A percentile compares a stretch with the other conserved stretches of the same genome.
Evolutionary conservation across 1,139 yeast species (phyloP).

Genomic region (Protomyces gravidus): DNA sequence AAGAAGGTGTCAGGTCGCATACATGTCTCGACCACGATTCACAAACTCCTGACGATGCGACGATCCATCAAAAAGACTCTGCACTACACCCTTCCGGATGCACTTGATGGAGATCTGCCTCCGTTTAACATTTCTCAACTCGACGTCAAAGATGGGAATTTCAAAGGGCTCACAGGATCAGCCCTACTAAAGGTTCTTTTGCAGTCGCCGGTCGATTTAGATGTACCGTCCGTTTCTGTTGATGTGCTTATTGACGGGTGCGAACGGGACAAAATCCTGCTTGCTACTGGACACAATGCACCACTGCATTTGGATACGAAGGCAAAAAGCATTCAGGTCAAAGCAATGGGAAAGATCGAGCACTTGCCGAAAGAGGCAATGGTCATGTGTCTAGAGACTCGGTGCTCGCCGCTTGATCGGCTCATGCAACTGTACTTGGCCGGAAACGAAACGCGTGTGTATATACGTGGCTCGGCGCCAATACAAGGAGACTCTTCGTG

Average conservation of each 20-base stretch:
- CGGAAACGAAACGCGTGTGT: conserved; percentile 13
- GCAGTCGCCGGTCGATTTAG: conserved; percentile 1
- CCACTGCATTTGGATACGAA: background rate
- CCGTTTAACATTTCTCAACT: conserved; percentile 8
- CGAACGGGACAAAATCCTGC: conserved; percentile 1
- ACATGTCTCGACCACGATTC: conserved; percentile 3
- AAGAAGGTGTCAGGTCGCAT: background rate
- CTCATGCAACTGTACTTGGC: conserved; percentile 17
- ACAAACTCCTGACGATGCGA: background rate
- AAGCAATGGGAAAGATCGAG: background rate
- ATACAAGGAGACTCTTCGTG: background rate
- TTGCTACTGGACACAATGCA: conserved; percentile 6
- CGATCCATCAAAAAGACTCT: background rate
- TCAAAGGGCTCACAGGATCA: conserved; percentile 3
- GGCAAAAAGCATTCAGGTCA: background rate
- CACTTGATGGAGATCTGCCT: background rate
- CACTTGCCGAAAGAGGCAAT: conserved; percentile 3
- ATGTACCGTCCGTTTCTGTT: background rate
- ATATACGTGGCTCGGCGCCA: conserved; percentile 3
- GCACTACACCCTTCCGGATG: background rate
- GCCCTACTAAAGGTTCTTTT: background rate
- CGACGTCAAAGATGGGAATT: background rate
- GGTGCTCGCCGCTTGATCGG: conserved; percentile 9
- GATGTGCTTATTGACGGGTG: conserved; percentile 12
- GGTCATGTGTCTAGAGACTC: background rate